Evolutionary conservation across 805 yeast species (phyloP), one percentile per base, ranked within the genome.

Genomic region (Myxozyma monticola): DNA sequence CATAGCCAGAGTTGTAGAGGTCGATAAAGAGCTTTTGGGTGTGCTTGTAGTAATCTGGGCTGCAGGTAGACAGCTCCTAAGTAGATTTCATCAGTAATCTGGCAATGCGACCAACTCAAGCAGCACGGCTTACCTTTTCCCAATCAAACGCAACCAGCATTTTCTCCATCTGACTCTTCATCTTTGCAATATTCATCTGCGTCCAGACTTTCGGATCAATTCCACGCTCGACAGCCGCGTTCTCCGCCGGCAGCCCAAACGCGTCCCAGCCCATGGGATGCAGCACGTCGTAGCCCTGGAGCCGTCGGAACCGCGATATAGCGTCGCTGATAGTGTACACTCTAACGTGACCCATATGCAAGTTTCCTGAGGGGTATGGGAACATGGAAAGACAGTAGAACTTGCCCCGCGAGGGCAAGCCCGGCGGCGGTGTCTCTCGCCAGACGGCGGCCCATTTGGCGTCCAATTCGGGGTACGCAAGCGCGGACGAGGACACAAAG

Each of bases 261-360:
- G 98, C 96, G 72, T 93, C 99, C 97, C 97, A 93, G 0, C 99
- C 99, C 95, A 93, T 90, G 0, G 98, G 97, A 65, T 93, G 96
- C 1, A 91, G 74, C 12, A 91, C 96, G 33, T 81, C 71, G 59
- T 75, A 77, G 1, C 96, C 96, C 43, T 77, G 78, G 69, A 87
- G 76, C 56, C 93, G 73, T 57, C 87, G 78, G 66, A 78, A 91
- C 57, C 98, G 73, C 1, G 95, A 77, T 34, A 93, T 65, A 1
- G 82, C 84, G 67, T 93, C 99, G 60, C 90, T 81, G 26, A 93
- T 88, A 0, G 96, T 85, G 67, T 87, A 93, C 0, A 93, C 99
- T 45, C 99, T 73, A 37, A 90, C 75, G 68, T 93, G 99, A 0
- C 99, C 99, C 77, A 93, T 81, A 64, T 93, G 99, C 4, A 93